Base-by-base conservation (phyloP, 1,139 yeast genomes). In the Meyerozyma carpophila region DNA sequence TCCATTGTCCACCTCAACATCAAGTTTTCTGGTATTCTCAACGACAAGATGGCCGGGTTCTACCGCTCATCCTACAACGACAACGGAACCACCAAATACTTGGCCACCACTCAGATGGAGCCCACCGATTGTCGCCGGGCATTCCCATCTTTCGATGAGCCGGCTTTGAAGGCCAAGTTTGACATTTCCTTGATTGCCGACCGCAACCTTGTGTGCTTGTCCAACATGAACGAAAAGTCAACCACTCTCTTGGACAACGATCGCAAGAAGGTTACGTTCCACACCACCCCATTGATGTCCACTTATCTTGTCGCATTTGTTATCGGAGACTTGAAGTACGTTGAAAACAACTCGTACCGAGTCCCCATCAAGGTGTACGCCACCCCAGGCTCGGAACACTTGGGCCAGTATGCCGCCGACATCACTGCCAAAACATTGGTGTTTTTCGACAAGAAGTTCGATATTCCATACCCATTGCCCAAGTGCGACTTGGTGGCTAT, bases 91-190 rank as follows among this genome's bases (percentile, higher is more conserved):
- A 77, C 77, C 29, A 78, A 81, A 53, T 76, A 76, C 53, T 77
- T 87, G 75, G 82, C 88, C 29, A 82, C 94, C 36, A 87, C 96
- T 8, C 96, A 89, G 65, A 84, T 89, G 71, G 96, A 89, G 65
- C 84, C 95, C 25, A 84, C 94, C 13, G 95, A 87, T 60, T 91
- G 95, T 51, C 79, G 96, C 56, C 76, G 91, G 53, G 95, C 96
- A 4, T 88, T 89, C 72, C 96, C 96, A 18, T 87, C 93, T 61
- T 81, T 84, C 54, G 96, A 89, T 63, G 96, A 89, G 62, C 96
- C 96, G 10, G 79, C 82, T 43, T 74, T 82, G 48, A 89, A 89
- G 69, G 93, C 96, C 11, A 77, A 83, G 40, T 89, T 87, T 59
- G 81, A 81, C 47, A 73, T 89, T 46, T 66, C 81, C 26, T 70